Evolutionary conservation across 805 yeast genomes (phyloP).

Genomic region (Candida krabiensis): DNA sequence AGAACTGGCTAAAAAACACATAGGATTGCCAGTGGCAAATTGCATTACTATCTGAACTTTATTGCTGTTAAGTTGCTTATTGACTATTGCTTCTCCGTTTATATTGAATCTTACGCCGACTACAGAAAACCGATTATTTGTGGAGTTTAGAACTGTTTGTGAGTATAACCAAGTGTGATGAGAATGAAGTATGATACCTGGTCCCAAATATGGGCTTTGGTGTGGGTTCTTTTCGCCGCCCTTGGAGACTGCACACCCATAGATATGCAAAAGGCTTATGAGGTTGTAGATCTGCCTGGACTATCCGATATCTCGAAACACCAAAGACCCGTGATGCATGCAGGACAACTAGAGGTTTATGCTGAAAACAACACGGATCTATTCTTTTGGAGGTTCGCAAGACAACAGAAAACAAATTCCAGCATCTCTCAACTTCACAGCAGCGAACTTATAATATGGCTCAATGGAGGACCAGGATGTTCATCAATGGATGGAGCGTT

Average conservation of each 20-base stretch:
- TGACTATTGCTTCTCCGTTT: no score
- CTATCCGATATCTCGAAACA: constrained; percentile 17
- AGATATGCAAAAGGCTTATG: constrained; percentile 9
- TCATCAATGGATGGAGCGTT: constrained; percentile 97
- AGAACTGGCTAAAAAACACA: no score
- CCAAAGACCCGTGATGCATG: constrained; percentile 53
- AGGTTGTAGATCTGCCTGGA: constrained; percentile 29
- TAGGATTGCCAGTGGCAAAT: no score
- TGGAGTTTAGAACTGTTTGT: no score
- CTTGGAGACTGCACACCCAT: neutral
- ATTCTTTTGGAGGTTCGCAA: constrained; percentile 74
- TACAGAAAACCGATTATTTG: no score
- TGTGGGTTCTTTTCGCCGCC: neutral
- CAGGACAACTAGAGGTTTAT: constrained; percentile 65
- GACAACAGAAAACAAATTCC: constrained; percentile 14
- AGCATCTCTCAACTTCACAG: constrained; percentile 5
- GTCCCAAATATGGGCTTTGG: no score
- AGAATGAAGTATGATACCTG: no score
- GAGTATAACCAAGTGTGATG: no score
- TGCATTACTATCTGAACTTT: no score
- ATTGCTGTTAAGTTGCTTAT: no score
- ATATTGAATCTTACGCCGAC: no score
- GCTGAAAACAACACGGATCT: constrained; percentile 55
- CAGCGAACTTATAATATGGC: constrained; percentile 70
- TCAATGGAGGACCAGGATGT: constrained; percentile 98